These are phyloP conservation scores for Stagonosporopsis rhizophila DNA, from an alignment of 2,329 filamentous ascomycete species.

Conservation along the genomic window DNA sequence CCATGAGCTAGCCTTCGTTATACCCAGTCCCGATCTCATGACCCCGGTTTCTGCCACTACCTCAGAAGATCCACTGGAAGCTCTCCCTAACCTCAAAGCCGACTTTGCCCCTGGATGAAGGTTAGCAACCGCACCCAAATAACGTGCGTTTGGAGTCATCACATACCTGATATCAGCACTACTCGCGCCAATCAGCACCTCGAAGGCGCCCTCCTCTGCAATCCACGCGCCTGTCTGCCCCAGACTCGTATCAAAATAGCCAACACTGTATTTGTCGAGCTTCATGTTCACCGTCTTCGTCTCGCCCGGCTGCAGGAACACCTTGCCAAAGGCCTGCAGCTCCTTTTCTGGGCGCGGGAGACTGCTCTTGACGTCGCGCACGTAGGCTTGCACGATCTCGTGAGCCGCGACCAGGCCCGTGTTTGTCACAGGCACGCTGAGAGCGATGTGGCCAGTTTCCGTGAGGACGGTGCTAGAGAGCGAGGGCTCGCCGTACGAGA, in stretches of 20 bases:
- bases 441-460: constrained; percentile 55
- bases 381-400: constrained; percentile 73
- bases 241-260: constrained; percentile 68
- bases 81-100: constrained; percentile 68
- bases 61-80: constrained; percentile 69
- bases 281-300: constrained; percentile 42
- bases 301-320: constrained; percentile 47
- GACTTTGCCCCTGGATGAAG: constrained; percentile 51
- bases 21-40: neutral
- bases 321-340: constrained; percentile 68
- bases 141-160: neutral
- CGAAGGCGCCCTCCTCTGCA: constrained; percentile 69
- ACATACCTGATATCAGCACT: constrained; percentile 69
- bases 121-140: constrained; percentile 19
- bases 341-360: constrained; percentile 74
- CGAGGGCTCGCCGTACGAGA: constrained; percentile 67
- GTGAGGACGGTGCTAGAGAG: constrained; percentile 59
- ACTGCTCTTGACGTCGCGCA: constrained; percentile 67
- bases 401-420: constrained; percentile 64
- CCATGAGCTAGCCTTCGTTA: neutral
- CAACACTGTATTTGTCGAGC: constrained; percentile 57
- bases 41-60: too few relatives aligned
- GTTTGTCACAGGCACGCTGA: constrained; percentile 62
- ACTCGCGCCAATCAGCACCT: constrained; percentile 67
- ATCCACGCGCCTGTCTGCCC: constrained; percentile 62